These are phyloP conservation scores for Castanea crenata DNA, from an alignment of 306 rosid species.

Conservation along the genomic window DNA sequence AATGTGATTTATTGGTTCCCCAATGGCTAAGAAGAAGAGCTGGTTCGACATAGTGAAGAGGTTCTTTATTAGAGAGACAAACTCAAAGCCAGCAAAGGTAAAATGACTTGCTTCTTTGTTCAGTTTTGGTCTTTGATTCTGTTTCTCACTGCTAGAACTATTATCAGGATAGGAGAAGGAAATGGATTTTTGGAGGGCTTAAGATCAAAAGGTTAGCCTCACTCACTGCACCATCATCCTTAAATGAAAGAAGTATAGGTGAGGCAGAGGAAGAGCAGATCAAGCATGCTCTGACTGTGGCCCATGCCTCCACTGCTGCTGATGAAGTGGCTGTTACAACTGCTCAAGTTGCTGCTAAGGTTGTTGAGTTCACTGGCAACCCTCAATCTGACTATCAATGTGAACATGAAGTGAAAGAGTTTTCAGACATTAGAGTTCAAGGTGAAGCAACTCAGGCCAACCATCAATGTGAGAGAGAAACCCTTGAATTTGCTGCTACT, in stretches of 20 bases:
- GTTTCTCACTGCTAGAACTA: constrained; percentile 8
- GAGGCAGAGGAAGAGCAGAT: constrained; percentile 62
- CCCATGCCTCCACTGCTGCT: constrained; percentile 58
- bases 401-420: constrained; percentile 19
- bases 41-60: constrained; percentile 78
- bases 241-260: constrained; percentile 21
- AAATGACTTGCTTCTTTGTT: constrained; percentile 3
- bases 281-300: constrained; percentile 53
- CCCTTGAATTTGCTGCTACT: constrained; percentile 54
- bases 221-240: constrained; percentile 41
- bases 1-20: constrained; percentile 27
- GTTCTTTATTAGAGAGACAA: constrained; percentile 58
- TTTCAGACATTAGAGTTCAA: constrained; percentile 18
- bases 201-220: constrained; percentile 54
- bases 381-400: constrained; percentile 30
- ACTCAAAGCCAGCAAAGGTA: constrained; percentile 66
- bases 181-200: constrained; percentile 70
- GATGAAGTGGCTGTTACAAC: constrained; percentile 57
- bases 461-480: constrained; percentile 31
- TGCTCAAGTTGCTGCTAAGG: constrained; percentile 55
- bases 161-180: constrained; percentile 70
- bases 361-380: constrained; percentile 40
- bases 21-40: constrained; percentile 80
- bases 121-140: constrained; percentile 4
- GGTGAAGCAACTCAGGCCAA: constrained; percentile 26